Evolutionary conservation across 352 stramenopile species (phyloP).

Genomic region (Lagenidium giganteum): DNA sequence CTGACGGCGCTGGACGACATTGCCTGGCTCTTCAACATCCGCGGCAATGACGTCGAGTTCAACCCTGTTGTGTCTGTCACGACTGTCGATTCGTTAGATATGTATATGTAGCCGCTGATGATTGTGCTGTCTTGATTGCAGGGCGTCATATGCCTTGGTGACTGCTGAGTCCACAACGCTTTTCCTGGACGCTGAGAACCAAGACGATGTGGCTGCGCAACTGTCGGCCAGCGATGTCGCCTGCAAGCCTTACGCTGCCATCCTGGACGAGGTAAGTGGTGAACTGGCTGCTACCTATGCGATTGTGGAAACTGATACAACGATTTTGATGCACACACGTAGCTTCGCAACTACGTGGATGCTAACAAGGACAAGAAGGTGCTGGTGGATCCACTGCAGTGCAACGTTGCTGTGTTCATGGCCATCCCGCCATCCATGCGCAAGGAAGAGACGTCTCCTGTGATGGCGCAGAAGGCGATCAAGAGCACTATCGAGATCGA

Average conservation of each 20-base stretch:
- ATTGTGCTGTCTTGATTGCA: too few species aligned
- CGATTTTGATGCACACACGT: too few species aligned
- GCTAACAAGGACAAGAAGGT: constrained; percentile 39
- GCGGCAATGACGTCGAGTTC: constrained; percentile 93
- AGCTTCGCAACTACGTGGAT: constrained; percentile 32
- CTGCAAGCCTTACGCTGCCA: constrained; percentile 40
- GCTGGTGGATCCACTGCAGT: constrained; percentile 60
- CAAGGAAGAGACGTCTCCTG: constrained; percentile 53
- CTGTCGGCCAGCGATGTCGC: constrained; percentile 29
- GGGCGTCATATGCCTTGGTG: constrained; percentile 89
- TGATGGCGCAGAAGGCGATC: constrained; percentile 77
- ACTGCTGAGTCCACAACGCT: constrained; percentile 80
- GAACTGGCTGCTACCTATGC: too few species aligned
- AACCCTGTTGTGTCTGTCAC: constrained; percentile 95
- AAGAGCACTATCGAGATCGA: constrained; percentile 93
- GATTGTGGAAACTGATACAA: too few species aligned
- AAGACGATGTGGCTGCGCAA: constrained; percentile 37
- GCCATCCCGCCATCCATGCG: constrained; percentile 54
- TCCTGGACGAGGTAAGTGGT: constrained; percentile 32
- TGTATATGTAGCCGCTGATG: neutral
- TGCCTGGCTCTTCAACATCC: constrained; percentile 96
- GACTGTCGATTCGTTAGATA: neutral
- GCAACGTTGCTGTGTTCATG: constrained; percentile 69
- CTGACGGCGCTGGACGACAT: constrained; percentile 95
- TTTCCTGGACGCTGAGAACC: constrained; percentile 85